Conservation (phyloP, 805 yeast genomes). For the Komagataella ulmi region DNA sequence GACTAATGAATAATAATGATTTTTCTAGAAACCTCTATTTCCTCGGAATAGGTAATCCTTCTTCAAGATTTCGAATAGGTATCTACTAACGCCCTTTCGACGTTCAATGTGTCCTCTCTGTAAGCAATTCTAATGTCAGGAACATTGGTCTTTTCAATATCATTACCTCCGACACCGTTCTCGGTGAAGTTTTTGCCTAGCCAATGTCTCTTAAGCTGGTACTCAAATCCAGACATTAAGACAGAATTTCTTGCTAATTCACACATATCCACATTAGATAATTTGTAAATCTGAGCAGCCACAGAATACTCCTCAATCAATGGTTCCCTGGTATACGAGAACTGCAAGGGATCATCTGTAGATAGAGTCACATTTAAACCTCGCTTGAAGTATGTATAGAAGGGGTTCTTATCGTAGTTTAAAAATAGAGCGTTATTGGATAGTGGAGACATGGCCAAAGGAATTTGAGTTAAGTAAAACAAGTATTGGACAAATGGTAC, state of each 20-base stretch:
- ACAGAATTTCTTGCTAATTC: slow-evolving; percentile 93
- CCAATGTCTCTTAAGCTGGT: slow-evolving; percentile 82
- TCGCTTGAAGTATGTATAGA: slow-evolving; percentile 77
- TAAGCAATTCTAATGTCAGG: slow-evolving; percentile 81
- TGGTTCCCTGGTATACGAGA: slow-evolving; percentile 94
- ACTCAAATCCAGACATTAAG: slow-evolving; percentile 88
- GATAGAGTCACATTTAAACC: slow-evolving; percentile 92
- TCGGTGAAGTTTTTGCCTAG: slow-evolving; percentile 50
- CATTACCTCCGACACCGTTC: slow-evolving; percentile 69
- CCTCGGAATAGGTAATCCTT: not conserved
- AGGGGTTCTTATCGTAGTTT: slow-evolving; percentile 95
- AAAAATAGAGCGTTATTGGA: slow-evolving; percentile 92
- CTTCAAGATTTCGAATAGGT: slow-evolving; percentile 28
- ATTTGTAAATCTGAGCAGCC: slow-evolving; percentile 93
- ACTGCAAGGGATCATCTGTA: slow-evolving; percentile 96
- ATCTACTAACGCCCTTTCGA: slow-evolving; percentile 57
- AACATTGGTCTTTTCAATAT: slow-evolving; percentile 88
- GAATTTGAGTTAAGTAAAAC: slow-evolving; percentile 88
- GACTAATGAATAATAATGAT: not conserved
- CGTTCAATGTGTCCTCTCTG: slow-evolving; percentile 65
- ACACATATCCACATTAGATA: slow-evolving; percentile 93
- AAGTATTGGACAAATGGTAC: slow-evolving; percentile 91
- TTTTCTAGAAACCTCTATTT: not conserved
- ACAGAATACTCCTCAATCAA: slow-evolving; percentile 95
- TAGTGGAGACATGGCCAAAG: slow-evolving; percentile 96